Conservation (phyloP, 2,329 filamentous ascomycete genomes). For the Venturia carpophila region DNA sequence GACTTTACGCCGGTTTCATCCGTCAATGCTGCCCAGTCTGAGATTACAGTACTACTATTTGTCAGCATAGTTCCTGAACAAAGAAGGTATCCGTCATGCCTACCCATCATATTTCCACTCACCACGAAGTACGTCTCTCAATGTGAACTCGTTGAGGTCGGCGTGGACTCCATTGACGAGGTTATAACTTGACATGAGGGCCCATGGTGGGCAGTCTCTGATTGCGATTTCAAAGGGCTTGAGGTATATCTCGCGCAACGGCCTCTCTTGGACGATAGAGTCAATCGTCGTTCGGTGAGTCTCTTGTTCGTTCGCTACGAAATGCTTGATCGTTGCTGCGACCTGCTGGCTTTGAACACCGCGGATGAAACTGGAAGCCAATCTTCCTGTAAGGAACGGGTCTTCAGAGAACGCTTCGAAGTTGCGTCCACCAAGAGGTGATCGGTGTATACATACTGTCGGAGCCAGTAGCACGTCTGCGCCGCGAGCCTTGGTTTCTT, state of each 20-base stretch:
- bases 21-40: slow-evolving; percentile 35
- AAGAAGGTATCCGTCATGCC: background rate
- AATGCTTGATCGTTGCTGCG: slow-evolving; percentile 72
- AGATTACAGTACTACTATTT: slow-evolving; percentile 33
- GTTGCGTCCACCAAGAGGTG: slow-evolving; percentile 74
- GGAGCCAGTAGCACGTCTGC: slow-evolving; percentile 67
- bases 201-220: slow-evolving; percentile 58
- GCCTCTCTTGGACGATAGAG: slow-evolving; percentile 55
- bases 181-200: slow-evolving; percentile 63
- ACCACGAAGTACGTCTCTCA: slow-evolving; percentile 38
- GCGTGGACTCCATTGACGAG: slow-evolving; percentile 52
- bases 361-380: slow-evolving; percentile 64
- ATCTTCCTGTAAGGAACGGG: slow-evolving; percentile 64
- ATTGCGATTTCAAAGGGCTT: slow-evolving; percentile 67
- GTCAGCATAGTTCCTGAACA: background rate
- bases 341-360: slow-evolving; percentile 67
- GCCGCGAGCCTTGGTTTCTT: slow-evolving; percentile 65
- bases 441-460: slow-evolving; percentile 74
- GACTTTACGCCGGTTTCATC: slow-evolving; percentile 31
- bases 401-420: slow-evolving; percentile 86
- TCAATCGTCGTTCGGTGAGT: slow-evolving; percentile 58
- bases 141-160: slow-evolving; percentile 31
- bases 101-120: slow-evolving; percentile 35
- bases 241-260: slow-evolving; percentile 63
- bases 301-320: slow-evolving; percentile 67